These are phyloP conservation scores for Colletotrichum trifolii DNA, from an alignment of 2,329 filamentous ascomycete genomes.

Conservation along the genomic window DNA sequence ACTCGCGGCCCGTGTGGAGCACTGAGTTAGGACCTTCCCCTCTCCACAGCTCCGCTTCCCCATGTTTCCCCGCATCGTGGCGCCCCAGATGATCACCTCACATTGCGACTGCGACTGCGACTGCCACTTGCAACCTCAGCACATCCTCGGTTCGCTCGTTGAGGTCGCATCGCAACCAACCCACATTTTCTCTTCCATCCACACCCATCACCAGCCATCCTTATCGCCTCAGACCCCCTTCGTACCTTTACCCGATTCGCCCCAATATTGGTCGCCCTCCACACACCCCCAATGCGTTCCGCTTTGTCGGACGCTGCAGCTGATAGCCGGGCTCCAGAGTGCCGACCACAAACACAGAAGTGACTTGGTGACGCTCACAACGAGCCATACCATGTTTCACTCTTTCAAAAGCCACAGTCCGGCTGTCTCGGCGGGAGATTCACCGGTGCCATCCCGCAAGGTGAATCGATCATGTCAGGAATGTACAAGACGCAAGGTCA, in stretches of 20 bases:
- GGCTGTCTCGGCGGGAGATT: constrained; percentile 2
- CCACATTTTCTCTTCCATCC: neutral
- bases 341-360: constrained; percentile 13
- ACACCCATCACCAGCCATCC: neutral
- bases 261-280: constrained; percentile 6
- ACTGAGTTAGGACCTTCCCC: too few relatives aligned
- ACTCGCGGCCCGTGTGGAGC: too few relatives aligned
- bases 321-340: constrained; percentile 18
- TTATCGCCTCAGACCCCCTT: neutral
- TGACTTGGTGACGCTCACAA: neutral
- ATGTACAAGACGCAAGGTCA: constrained; percentile 46
- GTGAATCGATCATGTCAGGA: constrained; percentile 44
- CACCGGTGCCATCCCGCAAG: constrained; percentile 15
- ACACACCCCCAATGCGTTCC: constrained; percentile 27
- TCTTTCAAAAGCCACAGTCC: constrained; percentile 28
- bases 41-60: too few relatives aligned
- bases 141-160: neutral
- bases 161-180: neutral
- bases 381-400: constrained; percentile 31
- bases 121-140: neutral
- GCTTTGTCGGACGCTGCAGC: neutral
- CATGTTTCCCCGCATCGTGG: too few relatives aligned
- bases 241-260: neutral
- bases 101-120: too few relatives aligned
- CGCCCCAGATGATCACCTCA: too few relatives aligned